These are phyloP conservation scores for Haplosporangium gracile DNA, from an alignment of 192 early-diverging fungal species.

Conservation along the genomic window DNA sequence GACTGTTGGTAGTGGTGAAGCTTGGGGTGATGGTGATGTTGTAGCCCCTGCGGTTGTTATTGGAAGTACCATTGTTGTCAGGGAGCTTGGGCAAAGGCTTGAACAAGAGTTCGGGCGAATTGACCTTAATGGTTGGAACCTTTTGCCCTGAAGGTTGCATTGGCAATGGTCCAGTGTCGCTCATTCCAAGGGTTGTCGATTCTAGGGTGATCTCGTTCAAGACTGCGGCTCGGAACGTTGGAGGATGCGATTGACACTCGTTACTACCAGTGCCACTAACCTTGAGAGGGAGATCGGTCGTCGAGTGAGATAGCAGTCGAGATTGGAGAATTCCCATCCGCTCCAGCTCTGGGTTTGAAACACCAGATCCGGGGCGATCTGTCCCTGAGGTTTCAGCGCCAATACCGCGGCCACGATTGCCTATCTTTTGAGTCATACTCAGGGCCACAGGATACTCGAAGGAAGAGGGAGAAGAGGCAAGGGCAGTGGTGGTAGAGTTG, in stretches of 20 bases:
- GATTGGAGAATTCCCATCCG: conserved; percentile 27
- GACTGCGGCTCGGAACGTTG: no score
- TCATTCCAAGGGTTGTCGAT: background rate
- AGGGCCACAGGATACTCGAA: background rate
- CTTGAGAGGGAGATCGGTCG: background rate
- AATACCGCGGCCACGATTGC: no score
- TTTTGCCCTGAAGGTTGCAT: background rate
- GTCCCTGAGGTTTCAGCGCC: background rate
- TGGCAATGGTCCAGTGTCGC: background rate
- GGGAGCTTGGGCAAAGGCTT: background rate
- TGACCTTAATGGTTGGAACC: background rate
- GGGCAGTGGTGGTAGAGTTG: background rate
- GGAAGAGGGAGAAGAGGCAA: background rate
- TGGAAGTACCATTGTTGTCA: background rate
- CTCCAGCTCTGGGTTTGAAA: conserved; percentile 19
- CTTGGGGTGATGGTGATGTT: background rate
- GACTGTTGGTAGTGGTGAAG: no score
- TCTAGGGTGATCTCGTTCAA: background rate
- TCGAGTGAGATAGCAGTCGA: background rate
- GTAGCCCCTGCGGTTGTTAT: background rate
- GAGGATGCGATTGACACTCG: background rate
- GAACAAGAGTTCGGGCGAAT: background rate
- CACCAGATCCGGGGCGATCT: background rate
- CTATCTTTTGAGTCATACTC: background rate
- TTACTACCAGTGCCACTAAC: background rate